Base-by-base conservation (phyloP, 140 eudicot species). In the Oenanthe javanica region DNA sequence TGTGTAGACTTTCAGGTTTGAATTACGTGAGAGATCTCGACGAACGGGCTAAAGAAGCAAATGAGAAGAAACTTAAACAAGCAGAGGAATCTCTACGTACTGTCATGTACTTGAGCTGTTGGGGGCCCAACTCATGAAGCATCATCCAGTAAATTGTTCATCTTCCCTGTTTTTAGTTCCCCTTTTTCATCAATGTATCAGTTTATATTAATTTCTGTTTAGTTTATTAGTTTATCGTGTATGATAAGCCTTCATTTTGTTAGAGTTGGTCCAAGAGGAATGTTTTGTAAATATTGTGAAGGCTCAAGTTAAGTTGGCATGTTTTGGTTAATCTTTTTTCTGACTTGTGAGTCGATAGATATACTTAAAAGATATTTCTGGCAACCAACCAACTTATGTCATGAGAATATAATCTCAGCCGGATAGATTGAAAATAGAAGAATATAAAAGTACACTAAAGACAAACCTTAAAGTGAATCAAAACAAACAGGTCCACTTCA, bases 41-140 rank as follows among this genome's bases (percentile, higher is more conserved):
- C 9, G 2, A 70, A 11, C 4, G 46, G 21, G 43, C 9, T 38
- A 38, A 13, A 13, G 75, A 71, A 31, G 16, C 47, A 0, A 40
- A 71, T 40, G 49, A 71, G n/a, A 40, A 38, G 12, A 71, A 16
- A 38, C 76, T 71, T 7, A 71, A 71, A 71, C 76, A 71, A 18
- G 76, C 76, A 6, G 50, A 71, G 27, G 76, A 71, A 71, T 71
- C 76, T 36, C 76, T 71, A 27, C 76, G 76, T 71, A 70, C 75
- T 15, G 75, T 70, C 1, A 70, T 70, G 75, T 70, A 70, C 75
- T 70, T 70, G 75, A 70, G 75, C 75, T 70, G 75, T 38, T 70
- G 75, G 75, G 75, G 75, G 21, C 75, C 75, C 15, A 70, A 70
- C 46, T 36, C 42, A 1, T 64, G 12, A 64, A 64, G 18, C 18